Conservation (phyloP, 768 basidiomycete species). For the Flagelloscypha sp. region DNA sequence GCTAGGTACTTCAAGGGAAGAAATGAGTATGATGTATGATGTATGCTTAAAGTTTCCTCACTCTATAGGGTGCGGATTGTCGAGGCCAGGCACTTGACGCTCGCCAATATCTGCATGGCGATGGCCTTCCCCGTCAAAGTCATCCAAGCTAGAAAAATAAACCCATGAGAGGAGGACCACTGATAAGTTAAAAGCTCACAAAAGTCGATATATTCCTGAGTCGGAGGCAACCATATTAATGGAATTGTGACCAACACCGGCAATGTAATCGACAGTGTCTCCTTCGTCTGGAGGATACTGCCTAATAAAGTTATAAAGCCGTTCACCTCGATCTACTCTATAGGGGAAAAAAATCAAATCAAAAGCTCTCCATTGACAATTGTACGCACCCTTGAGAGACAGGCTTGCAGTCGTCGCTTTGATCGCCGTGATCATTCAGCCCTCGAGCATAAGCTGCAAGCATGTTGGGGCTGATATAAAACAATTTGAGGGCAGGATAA, state of each 20-base stretch:
- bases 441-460: slow-evolving; percentile 4
- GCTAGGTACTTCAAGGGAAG: too few relatives aligned
- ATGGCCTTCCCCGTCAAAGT: neutral
- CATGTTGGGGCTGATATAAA: too few relatives aligned
- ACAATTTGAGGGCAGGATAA: too few relatives aligned
- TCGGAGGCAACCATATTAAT: neutral
- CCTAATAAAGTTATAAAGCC: slow-evolving; percentile 1
- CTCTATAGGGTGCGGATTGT: too few relatives aligned
- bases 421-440: neutral
- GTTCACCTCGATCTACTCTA: slow-evolving; percentile 2
- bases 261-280: slow-evolving; percentile 4
- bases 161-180: neutral
- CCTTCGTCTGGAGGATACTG: slow-evolving; percentile 1
- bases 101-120: neutral
- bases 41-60: too few relatives aligned
- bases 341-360: neutral
- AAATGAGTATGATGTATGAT: too few relatives aligned
- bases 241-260: slow-evolving; percentile 1
- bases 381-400: slow-evolving; percentile 1
- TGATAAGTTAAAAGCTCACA: too few relatives aligned
- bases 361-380: neutral
- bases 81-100: neutral
- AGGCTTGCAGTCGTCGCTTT: slow-evolving; percentile 1
- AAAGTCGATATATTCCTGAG: slow-evolving; percentile 3
- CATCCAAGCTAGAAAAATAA: neutral